These are phyloP conservation scores for Acmispon strigosus DNA, from an alignment of 306 rosid genomes.

Conservation along the genomic window DNA sequence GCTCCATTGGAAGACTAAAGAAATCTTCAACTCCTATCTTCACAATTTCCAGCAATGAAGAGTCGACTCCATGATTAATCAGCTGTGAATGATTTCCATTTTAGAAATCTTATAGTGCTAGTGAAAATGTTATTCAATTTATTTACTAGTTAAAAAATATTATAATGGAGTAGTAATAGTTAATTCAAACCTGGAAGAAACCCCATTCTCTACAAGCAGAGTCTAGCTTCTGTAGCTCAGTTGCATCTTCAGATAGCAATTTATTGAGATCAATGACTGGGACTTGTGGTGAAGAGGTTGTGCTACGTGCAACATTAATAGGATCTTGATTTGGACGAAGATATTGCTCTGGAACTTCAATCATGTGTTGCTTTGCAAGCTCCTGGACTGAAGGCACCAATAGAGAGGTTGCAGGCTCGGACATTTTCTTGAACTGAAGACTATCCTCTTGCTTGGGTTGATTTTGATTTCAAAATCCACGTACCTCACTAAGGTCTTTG, in stretches of 20 bases:
- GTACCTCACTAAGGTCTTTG: too few relatives aligned
- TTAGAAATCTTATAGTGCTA: neutral
- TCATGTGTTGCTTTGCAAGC: slow-evolving; percentile 11
- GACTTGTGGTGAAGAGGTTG: slow-evolving; percentile 17
- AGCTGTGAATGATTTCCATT: neutral
- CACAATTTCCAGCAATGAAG: neutral
- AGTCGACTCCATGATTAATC: slow-evolving; percentile 4
- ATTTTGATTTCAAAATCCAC: too few relatives aligned
- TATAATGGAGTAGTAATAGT: neutral
- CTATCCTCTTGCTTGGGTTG: too few relatives aligned
- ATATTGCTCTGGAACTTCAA: slow-evolving; percentile 35
- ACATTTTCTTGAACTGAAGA: neutral
- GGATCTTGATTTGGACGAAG: slow-evolving; percentile 33
- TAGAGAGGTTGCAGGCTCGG: neutral
- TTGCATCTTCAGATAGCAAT: slow-evolving; percentile 17
- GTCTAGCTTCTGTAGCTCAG: slow-evolving; percentile 35
- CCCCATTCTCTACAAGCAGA: slow-evolving; percentile 36
- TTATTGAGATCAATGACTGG: slow-evolving; percentile 39
- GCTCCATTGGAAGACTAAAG: slow-evolving; percentile 4
- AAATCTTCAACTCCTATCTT: neutral
- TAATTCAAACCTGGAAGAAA: slow-evolving; percentile 37
- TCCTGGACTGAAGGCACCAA: slow-evolving; percentile 31
- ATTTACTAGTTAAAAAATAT: neutral
- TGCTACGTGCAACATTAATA: neutral
- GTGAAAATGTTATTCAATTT: too few relatives aligned